Evolutionary conservation across 1,139 yeast genomes (phyloP).

Genomic region (Zygosaccharomyces sapae): DNA sequence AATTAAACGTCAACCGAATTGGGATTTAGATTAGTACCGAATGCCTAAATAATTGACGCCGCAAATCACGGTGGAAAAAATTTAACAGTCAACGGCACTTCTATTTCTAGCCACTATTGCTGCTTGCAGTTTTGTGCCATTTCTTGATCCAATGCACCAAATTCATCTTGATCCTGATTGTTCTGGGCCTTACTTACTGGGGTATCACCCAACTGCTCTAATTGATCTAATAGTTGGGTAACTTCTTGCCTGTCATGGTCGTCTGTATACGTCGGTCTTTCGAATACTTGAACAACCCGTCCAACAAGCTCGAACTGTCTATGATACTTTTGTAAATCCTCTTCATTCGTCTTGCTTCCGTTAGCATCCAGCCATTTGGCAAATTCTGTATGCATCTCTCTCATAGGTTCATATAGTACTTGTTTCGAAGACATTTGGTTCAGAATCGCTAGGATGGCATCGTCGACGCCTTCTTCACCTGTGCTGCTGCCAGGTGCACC

Average conservation of each 20-base stretch:
- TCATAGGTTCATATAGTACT: constrained; percentile 83
- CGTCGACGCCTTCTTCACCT: constrained; percentile 55
- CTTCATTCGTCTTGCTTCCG: constrained; percentile 41
- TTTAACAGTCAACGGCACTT: not conserved
- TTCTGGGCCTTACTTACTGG: constrained; percentile 46
- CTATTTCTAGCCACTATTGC: constrained; percentile 19
- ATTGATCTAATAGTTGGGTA: constrained; percentile 55
- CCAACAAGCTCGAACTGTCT: constrained; percentile 53
- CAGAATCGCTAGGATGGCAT: constrained; percentile 70
- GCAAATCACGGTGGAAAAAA: not conserved
- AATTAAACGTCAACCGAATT: not conserved
- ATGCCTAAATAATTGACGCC: not conserved
- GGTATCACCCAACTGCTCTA: constrained; percentile 83
- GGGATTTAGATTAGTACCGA: not conserved
- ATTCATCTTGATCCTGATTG: constrained; percentile 29
- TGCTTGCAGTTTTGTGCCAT: constrained; percentile 41
- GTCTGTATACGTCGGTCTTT: constrained; percentile 51
- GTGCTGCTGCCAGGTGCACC: constrained; percentile 42
- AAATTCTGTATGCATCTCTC: constrained; percentile 68
- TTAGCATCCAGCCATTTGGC: constrained; percentile 42
- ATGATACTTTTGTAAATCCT: constrained; percentile 47
- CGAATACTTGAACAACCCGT: constrained; percentile 55
- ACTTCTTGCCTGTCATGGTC: constrained; percentile 52
- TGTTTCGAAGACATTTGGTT: constrained; percentile 82
- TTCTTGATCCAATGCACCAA: constrained; percentile 31